Conservation (phyloP, 148 eudicot species). For the Silene uniflora region DNA sequence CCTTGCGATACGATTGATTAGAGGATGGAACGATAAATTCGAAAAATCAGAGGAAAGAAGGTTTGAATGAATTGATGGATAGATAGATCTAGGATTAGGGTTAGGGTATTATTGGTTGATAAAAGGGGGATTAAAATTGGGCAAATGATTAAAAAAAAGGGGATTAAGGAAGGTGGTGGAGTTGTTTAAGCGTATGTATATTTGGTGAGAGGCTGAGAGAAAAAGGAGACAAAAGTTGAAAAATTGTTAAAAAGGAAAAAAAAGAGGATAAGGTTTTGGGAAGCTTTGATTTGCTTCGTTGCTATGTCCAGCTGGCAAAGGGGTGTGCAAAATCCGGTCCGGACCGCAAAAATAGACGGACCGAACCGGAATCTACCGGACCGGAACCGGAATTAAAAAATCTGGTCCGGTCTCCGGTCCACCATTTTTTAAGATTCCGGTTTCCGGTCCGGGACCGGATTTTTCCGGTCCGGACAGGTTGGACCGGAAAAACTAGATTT, state of each 20-base stretch:
- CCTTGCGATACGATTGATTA: not conserved
- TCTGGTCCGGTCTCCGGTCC: too few relatives aligned
- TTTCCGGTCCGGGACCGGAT: too few relatives aligned
- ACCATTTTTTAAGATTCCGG: too few relatives aligned
- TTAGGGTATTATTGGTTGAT: too few relatives aligned
- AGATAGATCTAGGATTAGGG: constrained; percentile 27
- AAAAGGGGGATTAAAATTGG: not conserved
- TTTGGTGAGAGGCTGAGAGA: not conserved
- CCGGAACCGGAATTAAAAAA: too few relatives aligned
- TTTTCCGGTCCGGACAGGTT: too few relatives aligned
- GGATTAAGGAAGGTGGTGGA: not conserved
- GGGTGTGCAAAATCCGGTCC: too few relatives aligned
- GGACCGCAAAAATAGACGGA: too few relatives aligned
- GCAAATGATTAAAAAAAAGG: not conserved
- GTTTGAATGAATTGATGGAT: not conserved
- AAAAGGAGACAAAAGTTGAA: not conserved
- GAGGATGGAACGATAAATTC: not conserved
- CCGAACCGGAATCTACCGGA: too few relatives aligned
- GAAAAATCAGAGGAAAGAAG: too few relatives aligned
- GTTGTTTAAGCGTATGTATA: not conserved
- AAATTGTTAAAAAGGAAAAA: not conserved
- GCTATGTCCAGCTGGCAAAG: constrained; percentile 18
- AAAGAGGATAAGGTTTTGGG: constrained; percentile 26
- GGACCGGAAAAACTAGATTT: too few relatives aligned
- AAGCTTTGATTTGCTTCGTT: constrained; percentile 10